Percentiles rank a stretch among this genome's conserved stretches.
Conservation (phyloP, 108 stramenopile species). For the Asterionellopsis glacialis region DNA sequence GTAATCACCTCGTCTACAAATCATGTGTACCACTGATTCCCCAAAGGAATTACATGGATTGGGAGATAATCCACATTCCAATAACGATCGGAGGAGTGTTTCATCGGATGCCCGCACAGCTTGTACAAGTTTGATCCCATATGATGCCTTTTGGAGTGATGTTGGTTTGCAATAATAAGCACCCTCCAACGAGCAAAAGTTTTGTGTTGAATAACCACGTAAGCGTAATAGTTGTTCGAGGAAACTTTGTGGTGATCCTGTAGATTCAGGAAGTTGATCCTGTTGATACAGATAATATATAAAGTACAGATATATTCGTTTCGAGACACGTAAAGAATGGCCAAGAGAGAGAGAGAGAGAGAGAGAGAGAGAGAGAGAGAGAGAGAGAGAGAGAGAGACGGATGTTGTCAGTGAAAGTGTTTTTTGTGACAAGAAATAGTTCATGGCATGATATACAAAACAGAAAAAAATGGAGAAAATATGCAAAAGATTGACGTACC, state of each 20-base stretch:
- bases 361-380: too few relatives aligned
- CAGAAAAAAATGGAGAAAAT: too few relatives aligned
- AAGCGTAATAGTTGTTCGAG: conserved; percentile 41
- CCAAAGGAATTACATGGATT: conserved; percentile 83
- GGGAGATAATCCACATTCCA: conserved; percentile 54
- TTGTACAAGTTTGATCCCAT: conserved; percentile 51
- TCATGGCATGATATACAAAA: too few relatives aligned
- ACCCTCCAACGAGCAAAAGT: conserved; percentile 39
- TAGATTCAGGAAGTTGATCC: too few relatives aligned
- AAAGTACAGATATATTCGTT: too few relatives aligned
- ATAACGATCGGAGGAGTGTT: conserved; percentile 32
- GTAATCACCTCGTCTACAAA: conserved; percentile 56
- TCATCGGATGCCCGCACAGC: conserved; percentile 62
- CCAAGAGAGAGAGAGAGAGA: too few relatives aligned
- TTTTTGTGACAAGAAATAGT: too few relatives aligned
- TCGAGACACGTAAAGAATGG: too few relatives aligned
- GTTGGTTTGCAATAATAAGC: conserved; percentile 75
- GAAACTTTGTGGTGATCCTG: conserved; percentile 53
- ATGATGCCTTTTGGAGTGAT: conserved; percentile 59
- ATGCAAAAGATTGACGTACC: too few relatives aligned
- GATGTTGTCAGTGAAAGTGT: too few relatives aligned
- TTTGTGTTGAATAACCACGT: conserved; percentile 66
- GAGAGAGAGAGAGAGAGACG: too few relatives aligned
- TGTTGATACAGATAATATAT: too few relatives aligned
- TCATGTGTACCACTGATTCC: conserved; percentile 75